Conservation (phyloP, 2,329 filamentous ascomycete genomes). For the Whalleya microplaca region DNA sequence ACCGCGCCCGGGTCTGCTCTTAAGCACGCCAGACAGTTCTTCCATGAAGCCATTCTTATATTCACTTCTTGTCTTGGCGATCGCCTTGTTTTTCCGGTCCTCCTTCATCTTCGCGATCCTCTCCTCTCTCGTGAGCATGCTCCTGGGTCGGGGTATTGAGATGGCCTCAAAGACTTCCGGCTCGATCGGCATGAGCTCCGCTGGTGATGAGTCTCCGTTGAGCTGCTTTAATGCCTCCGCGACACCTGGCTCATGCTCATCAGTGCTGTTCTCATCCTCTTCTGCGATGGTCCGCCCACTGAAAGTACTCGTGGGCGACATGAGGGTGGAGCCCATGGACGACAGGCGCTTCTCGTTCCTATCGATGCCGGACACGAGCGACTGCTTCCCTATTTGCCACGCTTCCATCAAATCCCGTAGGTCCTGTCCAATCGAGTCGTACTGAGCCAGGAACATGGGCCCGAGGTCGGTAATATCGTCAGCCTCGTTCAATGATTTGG, state of each 20-base stretch:
- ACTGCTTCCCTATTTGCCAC: constrained; percentile 87
- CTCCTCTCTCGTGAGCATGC: constrained; percentile 79
- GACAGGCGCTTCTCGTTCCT: constrained; percentile 74
- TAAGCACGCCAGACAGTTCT: constrained; percentile 90
- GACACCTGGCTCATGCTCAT: constrained; percentile 53
- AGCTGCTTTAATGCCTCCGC: constrained; percentile 74
- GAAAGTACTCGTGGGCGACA: constrained; percentile 65
- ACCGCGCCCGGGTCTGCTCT: constrained; percentile 46
- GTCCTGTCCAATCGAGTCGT: constrained; percentile 91
- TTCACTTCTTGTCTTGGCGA: constrained; percentile 73
- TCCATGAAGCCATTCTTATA: constrained; percentile 87
- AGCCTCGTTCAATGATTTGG: constrained; percentile 74
- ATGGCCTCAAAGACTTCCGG: constrained; percentile 92
- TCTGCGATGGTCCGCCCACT: constrained; percentile 70
- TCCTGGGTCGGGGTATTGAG: constrained; percentile 72
- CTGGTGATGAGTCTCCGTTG: constrained; percentile 68
- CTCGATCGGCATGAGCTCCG: constrained; percentile 63
- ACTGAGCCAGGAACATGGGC: constrained; percentile 80
- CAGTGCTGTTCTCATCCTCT: constrained; percentile 58
- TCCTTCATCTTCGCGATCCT: constrained; percentile 86
- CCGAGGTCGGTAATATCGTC: constrained; percentile 76
- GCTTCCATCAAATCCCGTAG: constrained; percentile 78
- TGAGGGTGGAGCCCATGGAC: constrained; percentile 57
- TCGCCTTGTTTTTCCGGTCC: constrained; percentile 75
- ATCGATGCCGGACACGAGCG: constrained; percentile 80